Conservation (phyloP, 2,329 filamentous ascomycete genomes). For the Neurospora crassa region DNA sequence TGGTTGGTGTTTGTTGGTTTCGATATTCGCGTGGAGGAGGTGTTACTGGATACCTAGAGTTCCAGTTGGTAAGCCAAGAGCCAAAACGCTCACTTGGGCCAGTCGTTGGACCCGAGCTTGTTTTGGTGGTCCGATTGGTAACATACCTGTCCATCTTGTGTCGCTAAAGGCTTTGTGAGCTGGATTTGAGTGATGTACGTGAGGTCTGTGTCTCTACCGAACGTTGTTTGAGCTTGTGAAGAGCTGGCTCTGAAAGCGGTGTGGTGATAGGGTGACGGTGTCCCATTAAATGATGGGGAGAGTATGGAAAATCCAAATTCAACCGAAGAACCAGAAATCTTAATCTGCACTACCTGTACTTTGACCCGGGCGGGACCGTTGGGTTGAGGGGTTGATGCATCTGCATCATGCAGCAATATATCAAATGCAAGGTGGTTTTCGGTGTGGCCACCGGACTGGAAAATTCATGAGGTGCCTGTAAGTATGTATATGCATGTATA, state of each 20-base stretch:
- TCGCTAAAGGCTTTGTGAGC: neutral
- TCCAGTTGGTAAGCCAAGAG: neutral
- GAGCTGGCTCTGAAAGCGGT: neutral
- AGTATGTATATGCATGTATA: neutral
- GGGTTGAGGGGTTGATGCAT: neutral
- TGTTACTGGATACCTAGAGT: neutral
- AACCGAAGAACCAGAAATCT: neutral
- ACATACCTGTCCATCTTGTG: neutral
- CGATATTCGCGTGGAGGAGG: neutral
- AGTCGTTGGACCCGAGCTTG: neutral
- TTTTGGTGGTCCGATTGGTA: neutral
- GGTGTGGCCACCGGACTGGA: neutral
- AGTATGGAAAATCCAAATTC: neutral
- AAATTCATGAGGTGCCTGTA: neutral
- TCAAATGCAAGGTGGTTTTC: neutral
- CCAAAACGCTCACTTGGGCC: neutral
- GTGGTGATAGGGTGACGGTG: neutral
- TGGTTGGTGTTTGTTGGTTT: neutral
- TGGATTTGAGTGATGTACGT: neutral
- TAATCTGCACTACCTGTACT: neutral
- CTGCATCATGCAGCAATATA: neutral
- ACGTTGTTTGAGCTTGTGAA: neutral
- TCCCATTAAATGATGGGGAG: neutral
- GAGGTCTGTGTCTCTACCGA: neutral
- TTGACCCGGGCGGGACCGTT: neutral